Conservation (phyloP, 148 eudicot genomes). For the Fagopyrum esculentum region DNA sequence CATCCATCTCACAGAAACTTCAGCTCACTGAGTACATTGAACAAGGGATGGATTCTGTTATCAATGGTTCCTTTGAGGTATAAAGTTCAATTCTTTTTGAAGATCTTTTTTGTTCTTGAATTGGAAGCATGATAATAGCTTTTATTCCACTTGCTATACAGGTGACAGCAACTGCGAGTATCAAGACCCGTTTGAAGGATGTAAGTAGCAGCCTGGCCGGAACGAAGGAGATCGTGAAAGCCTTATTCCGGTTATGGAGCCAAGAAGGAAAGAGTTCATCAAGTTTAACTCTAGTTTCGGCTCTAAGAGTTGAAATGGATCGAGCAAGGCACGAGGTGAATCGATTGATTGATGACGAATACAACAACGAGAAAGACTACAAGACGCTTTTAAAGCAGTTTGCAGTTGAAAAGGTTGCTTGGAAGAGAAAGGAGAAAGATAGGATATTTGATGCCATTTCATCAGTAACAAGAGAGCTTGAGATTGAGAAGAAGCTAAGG, state of each 20-base stretch:
- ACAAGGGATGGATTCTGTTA: conserved; percentile 25
- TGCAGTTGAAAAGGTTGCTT: conserved; percentile 44
- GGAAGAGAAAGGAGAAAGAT: conserved; percentile 56
- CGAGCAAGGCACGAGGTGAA: conserved; percentile 35
- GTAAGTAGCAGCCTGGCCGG: conserved; percentile 47
- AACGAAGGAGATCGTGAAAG: conserved; percentile 36
- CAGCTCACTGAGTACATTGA: conserved; percentile 35
- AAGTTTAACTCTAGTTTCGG: conserved; percentile 50
- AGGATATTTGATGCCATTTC: conserved; percentile 42
- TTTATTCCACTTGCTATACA: no score
- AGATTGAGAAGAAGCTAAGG: conserved; percentile 42
- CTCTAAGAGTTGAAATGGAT: conserved; percentile 33
- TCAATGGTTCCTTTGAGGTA: conserved; percentile 37
- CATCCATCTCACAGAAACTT: conserved; percentile 44
- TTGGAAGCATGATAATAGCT: not conserved
- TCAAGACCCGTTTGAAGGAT: conserved; percentile 50
- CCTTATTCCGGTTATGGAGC: conserved; percentile 27
- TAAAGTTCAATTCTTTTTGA: not conserved
- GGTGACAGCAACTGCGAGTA: not conserved
- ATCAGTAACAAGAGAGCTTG: conserved; percentile 35
- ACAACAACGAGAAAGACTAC: conserved; percentile 26
- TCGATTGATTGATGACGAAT: conserved; percentile 48
- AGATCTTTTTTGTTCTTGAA: not conserved
- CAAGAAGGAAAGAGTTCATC: conserved; percentile 50
- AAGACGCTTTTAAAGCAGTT: conserved; percentile 33